phyloP scores from a whole-genome alignment of 345 rosid species.

The Gossypium sturtianum region DNA sequence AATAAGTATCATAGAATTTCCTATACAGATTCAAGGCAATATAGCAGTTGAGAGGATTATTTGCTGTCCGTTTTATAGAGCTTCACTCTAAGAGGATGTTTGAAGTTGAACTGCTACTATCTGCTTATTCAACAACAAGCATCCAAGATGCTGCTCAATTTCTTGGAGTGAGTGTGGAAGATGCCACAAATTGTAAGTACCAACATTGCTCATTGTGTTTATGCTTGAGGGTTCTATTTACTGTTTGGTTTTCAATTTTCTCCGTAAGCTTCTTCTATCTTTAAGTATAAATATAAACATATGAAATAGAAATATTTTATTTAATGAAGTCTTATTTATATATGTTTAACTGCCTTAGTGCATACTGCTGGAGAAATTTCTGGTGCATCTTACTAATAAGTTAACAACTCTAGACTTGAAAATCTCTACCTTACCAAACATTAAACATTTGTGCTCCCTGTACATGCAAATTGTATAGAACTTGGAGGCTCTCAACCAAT shows the following conservation, averaged over 20 bases:
- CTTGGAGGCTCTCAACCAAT: too few relatives aligned
- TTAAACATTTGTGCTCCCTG: neutral
- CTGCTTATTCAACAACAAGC: conserved; percentile 83
- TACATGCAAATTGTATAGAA: neutral
- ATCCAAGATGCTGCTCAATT: conserved; percentile 60
- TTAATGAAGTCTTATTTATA: neutral
- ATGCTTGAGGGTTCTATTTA: neutral
- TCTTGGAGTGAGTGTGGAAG: conserved; percentile 79
- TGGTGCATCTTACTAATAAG: neutral
- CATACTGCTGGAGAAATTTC: neutral
- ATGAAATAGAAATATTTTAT: neutral
- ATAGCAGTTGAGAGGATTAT: neutral
- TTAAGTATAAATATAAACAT: neutral
- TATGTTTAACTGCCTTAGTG: neutral
- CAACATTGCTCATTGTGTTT: neutral
- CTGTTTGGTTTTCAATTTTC: neutral
- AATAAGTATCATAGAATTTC: neutral
- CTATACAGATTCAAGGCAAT: neutral
- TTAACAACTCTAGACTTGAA: neutral
- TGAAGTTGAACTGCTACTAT: conserved; percentile 43
- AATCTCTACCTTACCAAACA: neutral
- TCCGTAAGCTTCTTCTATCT: neutral
- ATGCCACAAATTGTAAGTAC: conserved; percentile 67
- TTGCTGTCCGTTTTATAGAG: conserved; percentile 38
- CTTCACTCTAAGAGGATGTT: conserved; percentile 67